These are phyloP conservation scores for Nakazawaea pomicola DNA, from an alignment of 805 yeast species.

Conservation along the genomic window DNA sequence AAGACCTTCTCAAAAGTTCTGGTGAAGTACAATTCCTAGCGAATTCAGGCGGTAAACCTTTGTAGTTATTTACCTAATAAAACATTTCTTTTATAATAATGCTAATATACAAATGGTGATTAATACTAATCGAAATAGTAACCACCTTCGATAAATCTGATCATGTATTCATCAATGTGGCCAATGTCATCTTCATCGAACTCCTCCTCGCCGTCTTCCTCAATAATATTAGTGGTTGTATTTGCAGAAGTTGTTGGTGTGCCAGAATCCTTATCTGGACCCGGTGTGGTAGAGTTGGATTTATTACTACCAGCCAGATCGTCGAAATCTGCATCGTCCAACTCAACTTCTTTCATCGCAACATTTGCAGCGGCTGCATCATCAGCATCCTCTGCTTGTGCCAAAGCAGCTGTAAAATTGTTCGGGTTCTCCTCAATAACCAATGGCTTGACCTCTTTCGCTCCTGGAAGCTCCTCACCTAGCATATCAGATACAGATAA, in stretches of 20 bases:
- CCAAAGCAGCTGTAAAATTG: constrained; percentile 42
- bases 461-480: constrained; percentile 47
- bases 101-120: constrained; percentile 3
- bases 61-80: neutral
- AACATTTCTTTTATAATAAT: too few species aligned
- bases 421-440: constrained; percentile 24
- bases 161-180: constrained; percentile 96
- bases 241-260: constrained; percentile 14
- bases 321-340: constrained; percentile 82
- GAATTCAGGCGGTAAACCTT: too few species aligned
- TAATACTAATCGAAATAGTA: constrained; percentile 42
- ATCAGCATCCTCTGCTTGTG: constrained; percentile 93
- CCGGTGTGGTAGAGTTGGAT: constrained; percentile 21
- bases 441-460: constrained; percentile 20
- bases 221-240: constrained; percentile 13
- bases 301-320: constrained; percentile 31
- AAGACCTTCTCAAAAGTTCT: too few species aligned
- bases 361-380: constrained; percentile 84
- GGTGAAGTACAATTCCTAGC: too few species aligned
- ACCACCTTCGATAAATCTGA: constrained; percentile 83
- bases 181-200: constrained; percentile 63
- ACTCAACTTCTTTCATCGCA: constrained; percentile 79
- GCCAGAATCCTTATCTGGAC: constrained; percentile 10
- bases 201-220: constrained; percentile 27
- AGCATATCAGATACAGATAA: constrained; percentile 81